Conservation (phyloP, 495 filamentous ascomycete genomes). For the Lepraria neglecta region DNA sequence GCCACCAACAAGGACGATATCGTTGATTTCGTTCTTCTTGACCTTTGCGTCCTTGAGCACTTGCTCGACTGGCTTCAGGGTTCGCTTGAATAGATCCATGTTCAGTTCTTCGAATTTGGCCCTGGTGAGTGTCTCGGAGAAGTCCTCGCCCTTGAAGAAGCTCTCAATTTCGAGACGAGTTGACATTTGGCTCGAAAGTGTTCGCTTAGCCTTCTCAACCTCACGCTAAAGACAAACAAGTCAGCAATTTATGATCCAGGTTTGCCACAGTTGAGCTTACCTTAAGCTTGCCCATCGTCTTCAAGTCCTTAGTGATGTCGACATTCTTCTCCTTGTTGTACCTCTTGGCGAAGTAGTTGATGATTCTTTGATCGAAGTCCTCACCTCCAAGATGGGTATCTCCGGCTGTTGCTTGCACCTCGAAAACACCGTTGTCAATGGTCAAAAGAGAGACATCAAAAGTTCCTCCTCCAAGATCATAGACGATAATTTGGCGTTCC, state of each 20-base stretch:
- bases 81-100: constrained; percentile 80
- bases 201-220: constrained; percentile 99
- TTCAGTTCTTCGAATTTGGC: constrained; percentile 87
- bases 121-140: constrained; percentile 70
- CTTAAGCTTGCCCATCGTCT: constrained; percentile 99
- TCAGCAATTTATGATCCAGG: neutral
- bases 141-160: constrained; percentile 95
- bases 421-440: constrained; percentile 95
- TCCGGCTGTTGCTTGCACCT: constrained; percentile 96
- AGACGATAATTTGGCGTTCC: constrained; percentile 80
- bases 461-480: constrained; percentile 99
- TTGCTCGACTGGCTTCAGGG: constrained; percentile 97
- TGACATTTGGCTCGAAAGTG: constrained; percentile 96
- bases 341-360: constrained; percentile 93
- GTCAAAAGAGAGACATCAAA: constrained; percentile 99
- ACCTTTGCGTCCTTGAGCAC: constrained; percentile 88
- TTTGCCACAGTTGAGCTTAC: neutral
- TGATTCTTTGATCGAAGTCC: constrained; percentile 95
- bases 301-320: constrained; percentile 78
- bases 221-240: constrained; percentile 56
- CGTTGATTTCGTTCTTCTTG: constrained; percentile 77
- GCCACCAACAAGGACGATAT: constrained; percentile 87
- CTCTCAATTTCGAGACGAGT: constrained; percentile 97
- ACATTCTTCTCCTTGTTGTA: constrained; percentile 92
- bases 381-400: constrained; percentile 99